Conservation (phyloP, 2,329 filamentous ascomycete species). For the Tolypocladium paradoxum region DNA sequence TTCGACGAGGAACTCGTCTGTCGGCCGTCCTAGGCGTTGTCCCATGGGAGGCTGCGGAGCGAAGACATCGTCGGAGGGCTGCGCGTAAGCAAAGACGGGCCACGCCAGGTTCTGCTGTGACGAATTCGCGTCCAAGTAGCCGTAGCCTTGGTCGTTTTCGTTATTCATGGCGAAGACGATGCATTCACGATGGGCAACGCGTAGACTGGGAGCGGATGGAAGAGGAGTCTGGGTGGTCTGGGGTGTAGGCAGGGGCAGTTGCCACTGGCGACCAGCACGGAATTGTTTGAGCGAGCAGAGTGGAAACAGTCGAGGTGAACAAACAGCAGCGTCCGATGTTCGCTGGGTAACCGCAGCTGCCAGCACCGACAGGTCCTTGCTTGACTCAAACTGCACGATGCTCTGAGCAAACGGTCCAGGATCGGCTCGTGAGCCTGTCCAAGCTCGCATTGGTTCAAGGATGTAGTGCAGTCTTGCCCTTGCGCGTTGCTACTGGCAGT, state of each 20-base stretch:
- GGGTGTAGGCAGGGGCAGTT: background rate
- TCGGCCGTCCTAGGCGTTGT: background rate
- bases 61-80: background rate
- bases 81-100: background rate
- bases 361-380: too few relatives aligned
- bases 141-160: background rate
- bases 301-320: background rate
- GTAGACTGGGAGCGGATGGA: background rate
- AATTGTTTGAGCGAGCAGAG: background rate
- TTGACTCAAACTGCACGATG: too few relatives aligned
- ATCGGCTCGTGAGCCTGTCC: too few relatives aligned
- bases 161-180: background rate
- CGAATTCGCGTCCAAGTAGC: background rate
- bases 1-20: background rate
- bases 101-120: background rate
- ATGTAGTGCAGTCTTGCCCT: too few relatives aligned
- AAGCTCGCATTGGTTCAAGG: too few relatives aligned
- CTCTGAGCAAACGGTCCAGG: too few relatives aligned
- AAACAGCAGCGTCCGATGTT: background rate
- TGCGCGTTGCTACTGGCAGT: too few relatives aligned
- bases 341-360: background rate
- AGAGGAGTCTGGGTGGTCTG: background rate
- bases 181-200: background rate
- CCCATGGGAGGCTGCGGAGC: background rate
- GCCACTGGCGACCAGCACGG: background rate